Evolutionary conservation across 192 early-diverging fungal species (phyloP).

Genomic region (Coemansia sp.): DNA sequence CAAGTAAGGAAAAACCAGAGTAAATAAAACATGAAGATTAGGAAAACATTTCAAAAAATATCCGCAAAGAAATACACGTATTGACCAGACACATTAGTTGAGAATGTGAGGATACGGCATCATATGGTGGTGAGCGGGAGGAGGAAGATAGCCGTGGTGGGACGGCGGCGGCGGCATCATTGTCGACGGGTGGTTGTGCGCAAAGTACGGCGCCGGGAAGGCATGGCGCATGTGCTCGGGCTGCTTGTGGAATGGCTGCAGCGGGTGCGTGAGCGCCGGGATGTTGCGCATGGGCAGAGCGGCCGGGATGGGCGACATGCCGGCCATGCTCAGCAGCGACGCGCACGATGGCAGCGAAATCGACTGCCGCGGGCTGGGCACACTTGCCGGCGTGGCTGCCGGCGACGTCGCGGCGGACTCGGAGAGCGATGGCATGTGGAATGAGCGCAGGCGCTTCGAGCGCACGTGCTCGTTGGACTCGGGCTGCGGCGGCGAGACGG

Average conservation of each 20-base stretch:
- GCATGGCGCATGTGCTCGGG: conserved; percentile 14
- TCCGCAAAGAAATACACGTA: neutral
- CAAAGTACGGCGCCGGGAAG: conserved; percentile 9
- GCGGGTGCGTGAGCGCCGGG: neutral
- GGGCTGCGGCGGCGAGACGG: conserved; percentile 44
- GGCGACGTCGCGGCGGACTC: conserved; percentile 19
- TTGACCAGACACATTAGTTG: neutral
- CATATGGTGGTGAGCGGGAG: conserved; percentile 7
- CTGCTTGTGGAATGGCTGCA: conserved; percentile 7
- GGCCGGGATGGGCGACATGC: conserved; percentile 15
- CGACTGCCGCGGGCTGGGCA: neutral
- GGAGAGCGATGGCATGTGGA: conserved; percentile 35
- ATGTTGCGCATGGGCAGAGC: neutral
- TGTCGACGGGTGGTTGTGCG: conserved; percentile 4
- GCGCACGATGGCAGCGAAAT: conserved; percentile 52
- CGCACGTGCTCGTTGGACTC: conserved; percentile 19
- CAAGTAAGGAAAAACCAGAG: neutral
- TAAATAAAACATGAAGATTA: neutral
- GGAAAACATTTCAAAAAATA: neutral
- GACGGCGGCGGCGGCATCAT: conserved; percentile 9
- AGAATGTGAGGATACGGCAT: neutral
- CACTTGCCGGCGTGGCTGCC: neutral
- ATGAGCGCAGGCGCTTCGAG: conserved; percentile 36
- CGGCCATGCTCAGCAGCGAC: conserved; percentile 49
- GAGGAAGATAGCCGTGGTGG: conserved; percentile 1